phyloP scores from a whole-genome alignment of 805 yeast genomes.

The Yarrowia sp. region DNA sequence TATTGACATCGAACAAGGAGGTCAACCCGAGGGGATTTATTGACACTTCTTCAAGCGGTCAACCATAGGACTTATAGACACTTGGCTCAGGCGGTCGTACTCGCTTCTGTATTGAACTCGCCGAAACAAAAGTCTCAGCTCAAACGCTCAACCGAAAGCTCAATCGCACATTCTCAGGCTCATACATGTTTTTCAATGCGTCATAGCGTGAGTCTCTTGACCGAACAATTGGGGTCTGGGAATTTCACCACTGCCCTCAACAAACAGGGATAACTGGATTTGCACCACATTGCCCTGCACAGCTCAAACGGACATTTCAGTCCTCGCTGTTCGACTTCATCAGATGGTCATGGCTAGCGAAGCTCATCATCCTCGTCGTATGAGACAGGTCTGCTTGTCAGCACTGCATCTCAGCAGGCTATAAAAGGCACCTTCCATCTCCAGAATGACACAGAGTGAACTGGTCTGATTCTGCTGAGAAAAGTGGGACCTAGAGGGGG shows the following conservation, averaged over 20 bases:
- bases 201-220: neutral
- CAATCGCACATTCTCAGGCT: neutral
- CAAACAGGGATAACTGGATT: neutral
- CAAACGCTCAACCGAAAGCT: neutral
- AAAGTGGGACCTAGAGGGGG: conserved; percentile 2
- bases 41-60: conserved; percentile 10
- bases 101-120: conserved; percentile 1
- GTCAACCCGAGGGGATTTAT: conserved; percentile 4
- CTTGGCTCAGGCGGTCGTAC: conserved; percentile 9
- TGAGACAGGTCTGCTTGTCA: conserved; percentile 13
- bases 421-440: conserved; percentile 4
- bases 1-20: neutral
- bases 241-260: too few relatives aligned
- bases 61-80: neutral
- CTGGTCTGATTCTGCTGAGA: conserved; percentile 10
- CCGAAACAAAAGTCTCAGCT: neutral
- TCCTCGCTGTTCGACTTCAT: too few relatives aligned
- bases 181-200: neutral
- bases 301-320: neutral
- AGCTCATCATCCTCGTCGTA: neutral
- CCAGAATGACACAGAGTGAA: conserved; percentile 13
- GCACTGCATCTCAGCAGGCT: conserved; percentile 13
- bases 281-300: neutral
- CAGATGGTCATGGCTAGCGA: neutral
- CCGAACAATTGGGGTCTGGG: neutral